phyloP scores from a whole-genome alignment of 495 filamentous ascomycete genomes.

The Trichoderma gamsii region DNA sequence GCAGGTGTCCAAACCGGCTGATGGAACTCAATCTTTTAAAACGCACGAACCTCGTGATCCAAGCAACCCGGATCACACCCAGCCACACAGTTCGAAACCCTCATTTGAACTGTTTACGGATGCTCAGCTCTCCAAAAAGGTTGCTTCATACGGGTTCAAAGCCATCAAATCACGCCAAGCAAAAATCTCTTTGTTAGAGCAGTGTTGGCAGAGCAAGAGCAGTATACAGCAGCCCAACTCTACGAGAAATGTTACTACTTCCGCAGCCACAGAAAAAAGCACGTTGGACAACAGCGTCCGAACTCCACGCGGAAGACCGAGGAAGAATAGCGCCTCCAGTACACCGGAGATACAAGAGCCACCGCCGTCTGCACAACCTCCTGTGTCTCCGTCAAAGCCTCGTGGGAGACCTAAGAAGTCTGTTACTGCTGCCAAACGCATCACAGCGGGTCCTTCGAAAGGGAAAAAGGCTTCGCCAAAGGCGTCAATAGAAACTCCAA shows the following conservation, averaged over 20 bases:
- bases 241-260: constrained; percentile 15
- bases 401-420: constrained; percentile 25
- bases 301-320: constrained; percentile 39
- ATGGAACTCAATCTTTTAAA: not conserved
- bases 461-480: constrained; percentile 18
- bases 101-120: constrained; percentile 56
- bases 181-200: constrained; percentile 66
- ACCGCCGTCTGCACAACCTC: not conserved
- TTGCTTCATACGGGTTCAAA: constrained; percentile 69
- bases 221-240: not conserved
- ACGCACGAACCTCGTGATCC: not conserved
- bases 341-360: constrained; percentile 16
- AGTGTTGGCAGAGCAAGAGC: constrained; percentile 62
- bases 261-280: constrained; percentile 24
- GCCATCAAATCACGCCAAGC: constrained; percentile 59
- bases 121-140: constrained; percentile 53
- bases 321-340: constrained; percentile 25
- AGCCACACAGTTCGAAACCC: not conserved
- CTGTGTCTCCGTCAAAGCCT: constrained; percentile 17
- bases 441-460: not conserved
- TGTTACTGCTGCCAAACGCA: not conserved
- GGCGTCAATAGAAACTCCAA: constrained; percentile 16
- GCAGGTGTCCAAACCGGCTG: not conserved
- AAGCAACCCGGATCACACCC: not conserved
- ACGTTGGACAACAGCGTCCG: constrained; percentile 15